Base-by-base conservation (phyloP, 305 asterid species). In the Plantago coronopus region DNA sequence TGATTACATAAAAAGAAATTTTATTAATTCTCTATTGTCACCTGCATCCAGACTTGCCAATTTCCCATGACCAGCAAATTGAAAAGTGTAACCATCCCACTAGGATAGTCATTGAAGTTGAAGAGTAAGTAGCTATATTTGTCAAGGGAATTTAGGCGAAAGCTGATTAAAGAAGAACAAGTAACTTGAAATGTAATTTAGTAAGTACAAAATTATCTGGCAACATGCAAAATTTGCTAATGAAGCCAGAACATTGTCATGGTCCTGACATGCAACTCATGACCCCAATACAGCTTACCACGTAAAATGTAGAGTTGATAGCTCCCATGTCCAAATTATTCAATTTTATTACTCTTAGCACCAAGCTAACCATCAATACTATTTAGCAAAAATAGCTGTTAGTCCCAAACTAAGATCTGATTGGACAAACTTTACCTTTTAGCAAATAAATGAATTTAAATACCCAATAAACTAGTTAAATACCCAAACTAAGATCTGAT, bases 1-100 rank as follows among this genome's bases (percentile, higher is more conserved):
- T n/a, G n/a, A n/a, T n/a, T n/a, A n/a, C n/a, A n/a, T n/a, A n/a
- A n/a, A n/a, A n/a, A n/a, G 61, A 54, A 34, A 15, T 12, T 9
- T 50, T n/a, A n/a, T n/a, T n/a, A n/a, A n/a, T n/a, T 20, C 14
- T 14, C 37, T 43, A 17, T 48, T 48, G 17, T 60, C 85, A 93
- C 99, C 97, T 89, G 84, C 96, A 93, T 85, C 99, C 97, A 93
- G 7, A 46, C 77, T 78, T 93, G 99, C 99, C 99, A 89, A 72
- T 82, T 84, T 58, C 99, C 99, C 99, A 89, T 68, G 76, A 93
- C 99, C 63, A 93, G 79, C 78, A 93, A 71, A 72, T 93, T 93
- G 88, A 93, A 93, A 60, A 89, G 97, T 68, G 97, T 83, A 17
- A 93, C 87, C 99, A 93, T 93, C 74, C 99, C 99, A 62, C 80